Evolutionary conservation across 2,329 filamentous ascomycete genomes (phyloP), one percentile per base, ranked within the genome.

Genomic region (Neoscytalidium dimidiatum): DNA sequence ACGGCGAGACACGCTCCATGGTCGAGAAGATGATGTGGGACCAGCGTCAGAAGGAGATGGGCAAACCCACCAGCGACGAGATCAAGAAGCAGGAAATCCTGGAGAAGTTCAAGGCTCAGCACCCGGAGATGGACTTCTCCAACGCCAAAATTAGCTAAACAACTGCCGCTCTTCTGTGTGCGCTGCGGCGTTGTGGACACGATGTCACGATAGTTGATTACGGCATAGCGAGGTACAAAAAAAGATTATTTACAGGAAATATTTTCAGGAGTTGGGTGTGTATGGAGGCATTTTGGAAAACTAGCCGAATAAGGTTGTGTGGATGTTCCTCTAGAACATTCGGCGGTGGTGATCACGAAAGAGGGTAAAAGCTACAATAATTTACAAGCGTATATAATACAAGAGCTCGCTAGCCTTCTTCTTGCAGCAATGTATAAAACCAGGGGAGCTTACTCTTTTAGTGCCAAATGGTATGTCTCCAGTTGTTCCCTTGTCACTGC

Each of bases 11-110:
- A 62, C 87, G 95, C 69, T 87, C 89, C 66, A 98, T 99, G 94
- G 95, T 99, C 49, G 95, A 99, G 88, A 99, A 99, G 87, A 99
- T 99, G 95, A 99, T 99, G 95, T 99, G 86, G 74, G 95, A 99
- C 82, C 95, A 99, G 84, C 85, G 91, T 70, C 94, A 98, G 83
- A 99, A 99, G 87, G 94, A 98, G 83, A 83, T 86, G 79, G 95
- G 95, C 4, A 85, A 90, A 78, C 92, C 93, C 52, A 93, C 90
- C 13, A 96, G 92, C 69, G 95, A 98, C 70, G 95, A 99, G 83
- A 89, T 96, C 85, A 92, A 94, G 84, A 98, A 98, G 86, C 80
- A 88, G 75, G 94, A 99, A 64, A 90, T 99, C 72, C 81, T 99
- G 75, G 91, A 92, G 81, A 69, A 96, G 82, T 98, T 99, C 81